Evolutionary conservation across 352 stramenopile genomes (phyloP).

Genomic region (Phytophthora multivora): DNA sequence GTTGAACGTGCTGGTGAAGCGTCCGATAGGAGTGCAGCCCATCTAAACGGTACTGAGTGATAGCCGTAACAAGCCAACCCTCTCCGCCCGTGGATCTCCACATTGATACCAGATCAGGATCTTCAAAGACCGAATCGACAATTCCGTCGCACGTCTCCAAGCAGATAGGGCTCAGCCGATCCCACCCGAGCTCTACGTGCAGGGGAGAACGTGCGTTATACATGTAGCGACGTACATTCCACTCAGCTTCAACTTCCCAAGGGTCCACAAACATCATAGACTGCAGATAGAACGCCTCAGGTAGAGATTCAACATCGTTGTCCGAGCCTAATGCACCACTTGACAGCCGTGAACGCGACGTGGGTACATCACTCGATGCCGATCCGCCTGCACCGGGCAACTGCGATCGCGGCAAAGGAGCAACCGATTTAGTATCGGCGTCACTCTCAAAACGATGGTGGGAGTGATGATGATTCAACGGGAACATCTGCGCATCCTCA

Average conservation of each 20-base stretch:
- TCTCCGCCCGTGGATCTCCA: conserved; percentile 76
- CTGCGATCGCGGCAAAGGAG: conserved; percentile 1
- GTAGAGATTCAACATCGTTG: conserved; percentile 11
- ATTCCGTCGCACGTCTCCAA: conserved; percentile 69
- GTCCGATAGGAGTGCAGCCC: conserved; percentile 63
- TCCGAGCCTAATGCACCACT: conserved; percentile 18
- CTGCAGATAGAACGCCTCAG: conserved; percentile 42
- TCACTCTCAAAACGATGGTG: conserved; percentile 6
- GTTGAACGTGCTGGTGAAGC: conserved; percentile 37
- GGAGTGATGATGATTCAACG: conserved; percentile 23
- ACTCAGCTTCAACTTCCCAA: conserved; percentile 80
- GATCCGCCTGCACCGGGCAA: conserved; percentile 17
- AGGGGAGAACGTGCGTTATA: conserved; percentile 45
- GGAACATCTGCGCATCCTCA: conserved; percentile 58
- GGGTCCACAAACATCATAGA: conserved; percentile 86
- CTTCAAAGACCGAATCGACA: conserved; percentile 60
- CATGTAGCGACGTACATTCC: conserved; percentile 70
- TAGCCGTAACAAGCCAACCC: conserved; percentile 82
- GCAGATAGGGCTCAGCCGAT: conserved; percentile 71
- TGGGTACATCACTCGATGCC: conserved; percentile 10
- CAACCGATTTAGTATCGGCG: conserved; percentile 2
- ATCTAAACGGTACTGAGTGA: conserved; percentile 80
- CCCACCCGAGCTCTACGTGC: conserved; percentile 78
- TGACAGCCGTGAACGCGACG: conserved; percentile 7
- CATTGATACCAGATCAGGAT: conserved; percentile 67